phyloP scores from a whole-genome alignment of 179 eudicot genomes.

The Amaranthus tricolor region DNA sequence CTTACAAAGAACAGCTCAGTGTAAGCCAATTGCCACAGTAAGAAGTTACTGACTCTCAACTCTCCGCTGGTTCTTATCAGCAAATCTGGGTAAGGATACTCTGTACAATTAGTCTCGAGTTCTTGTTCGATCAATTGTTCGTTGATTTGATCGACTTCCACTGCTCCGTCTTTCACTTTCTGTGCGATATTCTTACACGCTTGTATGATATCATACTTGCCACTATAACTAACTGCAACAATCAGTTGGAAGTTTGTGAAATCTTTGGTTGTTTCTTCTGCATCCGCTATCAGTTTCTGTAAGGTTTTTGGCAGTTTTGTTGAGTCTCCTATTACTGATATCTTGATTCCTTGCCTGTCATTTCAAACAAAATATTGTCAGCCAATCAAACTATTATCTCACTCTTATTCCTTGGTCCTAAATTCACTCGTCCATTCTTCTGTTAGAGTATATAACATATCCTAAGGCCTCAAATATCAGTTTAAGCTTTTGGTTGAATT shows the following conservation, averaged over 20 bases:
- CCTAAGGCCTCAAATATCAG: too few species aligned
- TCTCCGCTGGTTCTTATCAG: slow-evolving; percentile 55
- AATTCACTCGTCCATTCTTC: not conserved
- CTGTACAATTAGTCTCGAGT: slow-evolving; percentile 41
- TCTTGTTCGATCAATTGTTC: slow-evolving; percentile 43
- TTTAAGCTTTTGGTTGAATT: too few species aligned
- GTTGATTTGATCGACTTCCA: slow-evolving; percentile 36
- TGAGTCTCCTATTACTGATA: slow-evolving; percentile 46
- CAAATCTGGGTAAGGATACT: slow-evolving; percentile 50
- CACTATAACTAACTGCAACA: slow-evolving; percentile 46
- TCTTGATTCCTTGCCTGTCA: slow-evolving; percentile 37
- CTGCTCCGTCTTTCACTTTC: slow-evolving; percentile 42
- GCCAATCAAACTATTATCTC: slow-evolving; percentile 1
- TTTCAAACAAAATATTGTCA: slow-evolving; percentile 2
- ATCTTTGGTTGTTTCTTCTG: slow-evolving; percentile 38
- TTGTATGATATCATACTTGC: slow-evolving; percentile 47
- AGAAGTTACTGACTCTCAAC: slow-evolving; percentile 54
- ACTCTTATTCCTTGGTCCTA: not conserved
- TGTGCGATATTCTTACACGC: slow-evolving; percentile 47
- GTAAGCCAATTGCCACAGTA: slow-evolving; percentile 60
- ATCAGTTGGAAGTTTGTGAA: slow-evolving; percentile 40
- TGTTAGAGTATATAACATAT: too few species aligned
- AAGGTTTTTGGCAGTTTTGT: slow-evolving; percentile 42
- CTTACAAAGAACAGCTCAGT: slow-evolving; percentile 41
- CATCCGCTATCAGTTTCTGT: slow-evolving; percentile 28